Base-by-base conservation (phyloP, 345 rosid species). In the Eutrema japonicum region DNA sequence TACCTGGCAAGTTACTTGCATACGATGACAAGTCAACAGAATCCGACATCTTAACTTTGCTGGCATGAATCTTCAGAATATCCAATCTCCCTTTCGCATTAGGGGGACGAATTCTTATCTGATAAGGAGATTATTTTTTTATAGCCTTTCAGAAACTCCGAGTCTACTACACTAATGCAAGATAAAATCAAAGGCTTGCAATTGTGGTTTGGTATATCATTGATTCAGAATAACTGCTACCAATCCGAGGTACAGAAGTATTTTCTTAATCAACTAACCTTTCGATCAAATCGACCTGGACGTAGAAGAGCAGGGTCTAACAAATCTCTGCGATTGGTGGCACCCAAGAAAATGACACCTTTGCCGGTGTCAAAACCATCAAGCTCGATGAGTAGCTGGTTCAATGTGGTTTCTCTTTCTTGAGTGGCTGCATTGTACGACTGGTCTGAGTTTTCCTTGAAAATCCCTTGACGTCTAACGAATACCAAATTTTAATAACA, bases 291-390 rank as follows among this genome's bases (percentile, higher is more conserved):
- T 73, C 97, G 93, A 66, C 98, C 98, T 9, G 97, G 97, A 69
- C 97, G 88, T 68, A 93, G 89, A 81, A 93, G 97, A 54, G 98
- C 97, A 70, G 97, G 98, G 79, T 93, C 98, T 74, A 93, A 77
- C 79, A 90, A 79, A 71, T 93, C 96, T 87, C 91, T 82, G 22
- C 97, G 97, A 75, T 90, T 93, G 69, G 98, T 90, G 71, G 98
- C 98, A 82, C 81, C 97, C 81, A 93, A 80, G 80, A 93, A 93
- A 80, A 93, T 93, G 63, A 93, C 98, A 74, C 98, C 98, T 85
- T 93, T 93, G 46, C 98, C 98, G 10, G 97, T 93, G 78, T 93
- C 98, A 82, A 93, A 93, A 47, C 98, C 98, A 84, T 93, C 98
- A 77, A 93, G 97, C 83, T 90, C 98, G 77, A 93, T 93, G 70